Percentiles rank a stretch among this genome's conserved stretches.
Evolutionary conservation across 2,329 filamentous ascomycete genomes (phyloP).

Genomic region (Geosmithia putterillii): DNA sequence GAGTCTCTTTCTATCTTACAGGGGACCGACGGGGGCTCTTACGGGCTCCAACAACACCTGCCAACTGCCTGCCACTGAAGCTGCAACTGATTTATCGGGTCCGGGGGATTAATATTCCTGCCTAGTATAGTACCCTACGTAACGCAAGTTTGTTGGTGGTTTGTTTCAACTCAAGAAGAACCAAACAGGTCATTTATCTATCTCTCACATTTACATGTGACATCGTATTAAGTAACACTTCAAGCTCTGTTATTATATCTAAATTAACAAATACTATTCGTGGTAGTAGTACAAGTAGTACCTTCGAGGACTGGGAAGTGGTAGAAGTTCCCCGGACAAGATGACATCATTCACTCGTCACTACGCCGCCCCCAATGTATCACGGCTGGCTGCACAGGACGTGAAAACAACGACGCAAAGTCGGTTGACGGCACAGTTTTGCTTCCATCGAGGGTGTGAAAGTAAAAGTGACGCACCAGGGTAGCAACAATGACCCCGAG

Average conservation of each 20-base stretch:
- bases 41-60: background rate
- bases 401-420: conserved; percentile 37
- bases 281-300: background rate
- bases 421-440: conserved; percentile 50
- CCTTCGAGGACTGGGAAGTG: background rate
- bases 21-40: background rate
- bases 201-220: background rate
- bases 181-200: background rate
- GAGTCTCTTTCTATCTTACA: background rate
- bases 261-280: no score
- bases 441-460: conserved; percentile 42
- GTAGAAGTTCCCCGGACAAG: no score
- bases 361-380: conserved; percentile 19
- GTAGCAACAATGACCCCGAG: conserved; percentile 51
- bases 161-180: background rate
- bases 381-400: conserved; percentile 18
- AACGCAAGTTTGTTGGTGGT: background rate
- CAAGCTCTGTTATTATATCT: no score
- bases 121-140: background rate
- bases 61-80: background rate
- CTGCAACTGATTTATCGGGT: background rate
- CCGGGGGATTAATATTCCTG: background rate
- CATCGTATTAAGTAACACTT: no score
- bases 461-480: conserved; percentile 47
- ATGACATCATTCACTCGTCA: background rate